A percentile compares a stretch with the other conserved stretches of the same genome.
These are phyloP conservation scores for Fusarium nygamai DNA, from an alignment of 2,329 filamentous ascomycete species.

Conservation along the genomic window DNA sequence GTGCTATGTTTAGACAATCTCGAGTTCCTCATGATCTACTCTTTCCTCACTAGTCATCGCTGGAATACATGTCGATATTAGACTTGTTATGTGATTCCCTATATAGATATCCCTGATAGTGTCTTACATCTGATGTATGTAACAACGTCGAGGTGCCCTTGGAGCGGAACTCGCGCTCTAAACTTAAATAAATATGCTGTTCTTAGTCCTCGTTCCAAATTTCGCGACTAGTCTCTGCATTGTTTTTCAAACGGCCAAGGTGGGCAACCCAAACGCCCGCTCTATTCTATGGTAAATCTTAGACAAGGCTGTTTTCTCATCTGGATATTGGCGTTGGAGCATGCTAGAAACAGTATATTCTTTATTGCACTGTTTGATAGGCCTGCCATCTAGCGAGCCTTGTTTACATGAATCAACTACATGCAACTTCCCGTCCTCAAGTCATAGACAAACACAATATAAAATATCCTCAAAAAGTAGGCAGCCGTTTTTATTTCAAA, in stretches of 20 bases:
- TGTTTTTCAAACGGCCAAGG: neutral
- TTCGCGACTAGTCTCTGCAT: neutral
- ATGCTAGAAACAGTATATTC: neutral
- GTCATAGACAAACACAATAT: neutral
- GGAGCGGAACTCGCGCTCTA: neutral
- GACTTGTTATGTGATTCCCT: neutral
- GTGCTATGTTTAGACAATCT: accelerated
- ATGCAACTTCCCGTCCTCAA: neutral
- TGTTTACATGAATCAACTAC: neutral
- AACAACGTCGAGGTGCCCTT: neutral
- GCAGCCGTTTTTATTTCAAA: neutral
- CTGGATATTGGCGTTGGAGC: accelerated
- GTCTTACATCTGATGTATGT: neutral
- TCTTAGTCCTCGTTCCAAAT: neutral
- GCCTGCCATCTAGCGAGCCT: neutral
- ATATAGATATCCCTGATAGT: neutral
- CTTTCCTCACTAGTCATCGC: neutral
- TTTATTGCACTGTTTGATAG: neutral
- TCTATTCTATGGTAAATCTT: neutral
- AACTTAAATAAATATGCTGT: neutral
- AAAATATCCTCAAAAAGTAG: neutral
- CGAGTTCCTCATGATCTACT: neutral
- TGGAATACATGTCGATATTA: neutral
- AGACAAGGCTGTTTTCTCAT: too few relatives aligned
- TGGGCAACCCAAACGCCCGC: neutral